Evolutionary conservation across 2,329 filamentous ascomycete genomes (phyloP), one percentile per base, ranked within the genome.

Genomic region (Neospermospora avenae): DNA sequence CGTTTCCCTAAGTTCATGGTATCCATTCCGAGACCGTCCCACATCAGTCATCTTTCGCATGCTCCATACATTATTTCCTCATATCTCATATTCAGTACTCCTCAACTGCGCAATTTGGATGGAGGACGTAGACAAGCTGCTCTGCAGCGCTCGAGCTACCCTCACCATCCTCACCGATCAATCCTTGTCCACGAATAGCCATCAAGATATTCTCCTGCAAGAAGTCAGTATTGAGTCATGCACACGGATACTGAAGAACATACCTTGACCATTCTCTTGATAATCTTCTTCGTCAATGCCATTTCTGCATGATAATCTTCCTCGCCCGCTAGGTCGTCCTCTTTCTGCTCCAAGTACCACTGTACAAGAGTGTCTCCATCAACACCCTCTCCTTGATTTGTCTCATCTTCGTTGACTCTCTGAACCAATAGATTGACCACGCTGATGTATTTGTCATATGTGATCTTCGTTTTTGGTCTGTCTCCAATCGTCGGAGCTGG

Each of bases 201-300:
- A 95, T 91, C 52, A 98, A 82, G 20, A 96, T 93, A 67, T 96
- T 92, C 67, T 96, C 93, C 76, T 93, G 77, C 52, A 85, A 73
- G 18, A 67, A 84, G 82, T 68, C 87, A 85, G 83, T 82, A 62
- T 51, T 16, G 6, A 22, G 10, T 44, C 8, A 39, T 22, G 1
- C 4, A 7, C 10, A n/a, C n/a, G n/a, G 14, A n/a, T 52, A 46
- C 13, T 31, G 42, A 25, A 46, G 28, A 48, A 77, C 84, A 71
- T 79, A 95, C 92, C 87, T 95, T 97, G 72, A 97, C 89, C 88
- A 98, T 96, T 75, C 91, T 88, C 82, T 90, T 96, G 68, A 99
- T 77, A 56, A 99, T 93, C 83, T 96, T 95, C 72, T 80, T 84
- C 14, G 87, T 88, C 58, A 96, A 77, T 3, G 79, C 79, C 72